Base-by-base conservation (phyloP, 108 stramenopile genomes). In the Thalassiosira profunda region DNA sequence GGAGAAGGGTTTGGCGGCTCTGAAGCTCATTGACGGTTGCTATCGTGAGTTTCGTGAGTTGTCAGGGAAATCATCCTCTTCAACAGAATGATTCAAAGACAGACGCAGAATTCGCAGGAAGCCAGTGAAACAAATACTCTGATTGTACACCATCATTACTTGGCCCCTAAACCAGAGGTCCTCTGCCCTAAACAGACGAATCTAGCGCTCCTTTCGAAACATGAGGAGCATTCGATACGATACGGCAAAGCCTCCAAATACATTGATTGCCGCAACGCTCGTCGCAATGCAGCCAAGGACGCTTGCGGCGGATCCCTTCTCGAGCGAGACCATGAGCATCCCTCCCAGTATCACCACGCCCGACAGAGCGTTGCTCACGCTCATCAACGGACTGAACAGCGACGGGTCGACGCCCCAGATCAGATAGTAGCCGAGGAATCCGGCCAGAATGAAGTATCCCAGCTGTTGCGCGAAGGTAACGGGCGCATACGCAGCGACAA, bases 161-260 rank as follows among this genome's bases (percentile, higher is more conserved):
- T n/a, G n/a, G n/a, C n/a, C n/a, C n/a, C n/a, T n/a, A n/a, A n/a
- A n/a, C n/a, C n/a, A n/a, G n/a, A n/a, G n/a, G n/a, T n/a, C n/a
- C n/a, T n/a, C n/a, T n/a, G n/a, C n/a, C n/a, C n/a, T n/a, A n/a
- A n/a, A n/a, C n/a, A n/a, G n/a, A n/a, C n/a, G n/a, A n/a, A n/a
- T n/a, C 1, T 46, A 51, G 14, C 84, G 81, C 51, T 86, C 82
- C 26, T 89, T 82, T 52, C 85, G 79, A 86, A 96, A 96, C 95
- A 96, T 96, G 72, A 92, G 86, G 9, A 96, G 81, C 95, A 96
- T 96, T 58, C 89, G 86, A 68, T 91, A 86, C 17, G 93, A 92
- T 20, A 94, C 91, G 30, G 87, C 74, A 60, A 86, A 87, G 9
- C 90, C 90, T 24, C 90, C 86, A 63, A 81, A 79, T 1, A 91